These are phyloP conservation scores for Talaromyces sp. DNA, from an alignment of 2,329 filamentous ascomycete species.

Conservation along the genomic window DNA sequence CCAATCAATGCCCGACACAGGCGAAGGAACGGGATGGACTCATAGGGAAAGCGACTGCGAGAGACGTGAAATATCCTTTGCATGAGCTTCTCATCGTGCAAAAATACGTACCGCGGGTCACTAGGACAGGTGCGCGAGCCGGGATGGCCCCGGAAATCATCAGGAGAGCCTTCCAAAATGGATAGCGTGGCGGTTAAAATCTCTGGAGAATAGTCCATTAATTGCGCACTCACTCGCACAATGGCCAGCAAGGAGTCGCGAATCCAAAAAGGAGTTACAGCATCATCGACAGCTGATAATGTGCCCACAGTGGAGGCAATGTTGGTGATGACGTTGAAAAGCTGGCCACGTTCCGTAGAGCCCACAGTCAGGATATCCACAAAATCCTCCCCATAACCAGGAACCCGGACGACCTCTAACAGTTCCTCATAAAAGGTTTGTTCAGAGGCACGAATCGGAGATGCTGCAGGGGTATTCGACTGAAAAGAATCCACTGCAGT, in stretches of 20 bases:
- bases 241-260: constrained; percentile 64
- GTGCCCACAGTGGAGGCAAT: constrained; percentile 41
- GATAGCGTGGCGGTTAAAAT: constrained; percentile 61
- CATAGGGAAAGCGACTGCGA: constrained; percentile 75
- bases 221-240: constrained; percentile 59
- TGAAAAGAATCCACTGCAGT: constrained; percentile 36
- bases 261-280: constrained; percentile 56
- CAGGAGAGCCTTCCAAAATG: constrained; percentile 48
- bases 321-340: constrained; percentile 43
- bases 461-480: constrained; percentile 28
- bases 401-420: constrained; percentile 38
- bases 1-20: constrained; percentile 61
- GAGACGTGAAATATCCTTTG: constrained; percentile 60
- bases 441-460: constrained; percentile 25
- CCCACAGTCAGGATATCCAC: constrained; percentile 43
- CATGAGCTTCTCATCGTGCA: constrained; percentile 53
- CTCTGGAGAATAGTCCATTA: constrained; percentile 67
- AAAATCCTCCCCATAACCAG: constrained; percentile 39
- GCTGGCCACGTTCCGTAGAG: constrained; percentile 40
- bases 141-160: constrained; percentile 14
- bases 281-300: constrained; percentile 45
- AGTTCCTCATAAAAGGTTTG: constrained; percentile 43
- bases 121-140: constrained; percentile 15
- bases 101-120: constrained; percentile 46
- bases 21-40: constrained; percentile 70